Evolutionary conservation across 805 yeast species (phyloP).

Genomic region (Blastobotrys parvus): DNA sequence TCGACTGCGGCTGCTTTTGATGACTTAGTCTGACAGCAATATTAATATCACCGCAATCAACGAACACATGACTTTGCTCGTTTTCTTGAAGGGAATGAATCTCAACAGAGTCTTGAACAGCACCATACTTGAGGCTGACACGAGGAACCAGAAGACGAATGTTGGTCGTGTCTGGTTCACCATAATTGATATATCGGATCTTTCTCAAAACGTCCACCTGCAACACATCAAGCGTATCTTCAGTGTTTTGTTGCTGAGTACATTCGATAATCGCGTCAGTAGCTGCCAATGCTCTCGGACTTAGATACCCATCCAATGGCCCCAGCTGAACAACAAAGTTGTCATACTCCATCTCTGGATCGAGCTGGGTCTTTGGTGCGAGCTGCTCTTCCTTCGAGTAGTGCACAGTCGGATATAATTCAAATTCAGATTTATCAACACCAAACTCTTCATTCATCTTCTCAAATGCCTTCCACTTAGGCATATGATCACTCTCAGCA

Average conservation of each 20-base stretch:
- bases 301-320: constrained; percentile 36
- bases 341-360: constrained; percentile 43
- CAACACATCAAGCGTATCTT: constrained; percentile 51
- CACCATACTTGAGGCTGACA: constrained; percentile 33
- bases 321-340: constrained; percentile 50
- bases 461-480: constrained; percentile 13
- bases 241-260: constrained; percentile 33
- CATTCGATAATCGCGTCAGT: constrained; percentile 32
- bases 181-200: constrained; percentile 23
- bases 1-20: constrained; percentile 5
- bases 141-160: constrained; percentile 42
- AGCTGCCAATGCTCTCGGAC: constrained; percentile 38
- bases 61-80: constrained; percentile 13
- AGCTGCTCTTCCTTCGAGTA: constrained; percentile 7
- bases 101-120: constrained; percentile 14
- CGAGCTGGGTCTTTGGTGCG: constrained; percentile 7
- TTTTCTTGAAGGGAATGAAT: background rate
- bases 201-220: constrained; percentile 50
- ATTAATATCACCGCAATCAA: constrained; percentile 12
- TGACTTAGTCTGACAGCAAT: constrained; percentile 12
- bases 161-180: constrained; percentile 33
- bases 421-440: constrained; percentile 3
- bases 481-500: constrained; percentile 8
- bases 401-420: constrained; percentile 12
- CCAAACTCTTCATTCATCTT: background rate